These are phyloP conservation scores for Tuctoria greenei DNA, from an alignment of 176 grass and related monocot genomes.

Conservation along the genomic window DNA sequence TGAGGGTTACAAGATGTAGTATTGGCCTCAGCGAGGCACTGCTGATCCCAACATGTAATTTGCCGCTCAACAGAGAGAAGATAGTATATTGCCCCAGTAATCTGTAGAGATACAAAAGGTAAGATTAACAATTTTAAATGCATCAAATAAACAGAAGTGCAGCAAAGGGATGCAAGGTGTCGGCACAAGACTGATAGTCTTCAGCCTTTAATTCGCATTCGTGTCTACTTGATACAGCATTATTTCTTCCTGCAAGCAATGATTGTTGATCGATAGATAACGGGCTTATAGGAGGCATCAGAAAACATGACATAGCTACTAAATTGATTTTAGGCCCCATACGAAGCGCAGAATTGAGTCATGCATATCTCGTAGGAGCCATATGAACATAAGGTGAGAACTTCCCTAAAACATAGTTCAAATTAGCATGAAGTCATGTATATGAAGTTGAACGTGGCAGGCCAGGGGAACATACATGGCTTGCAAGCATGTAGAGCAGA, in stretches of 20 bases:
- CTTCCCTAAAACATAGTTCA: not conserved
- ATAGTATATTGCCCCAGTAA: conserved; percentile 82
- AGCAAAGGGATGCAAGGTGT: not conserved
- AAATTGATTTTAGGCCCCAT: not conserved
- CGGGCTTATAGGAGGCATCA: not conserved
- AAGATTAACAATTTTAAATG: not conserved
- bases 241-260: not conserved
- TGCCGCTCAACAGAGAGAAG: conserved; percentile 79
- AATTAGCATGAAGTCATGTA: conserved; percentile 20
- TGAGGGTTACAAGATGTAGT: conserved; percentile 22
- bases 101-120: conserved; percentile 41
- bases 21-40: conserved; percentile 31
- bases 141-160: not conserved
- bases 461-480: conserved; percentile 61
- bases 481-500: conserved; percentile 87
- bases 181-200: not conserved
- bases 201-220: not conserved
- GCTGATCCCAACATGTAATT: conserved; percentile 83
- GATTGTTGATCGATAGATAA: not conserved
- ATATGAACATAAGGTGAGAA: conserved; percentile 12
- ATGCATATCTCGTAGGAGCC: not conserved
- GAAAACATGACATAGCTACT: not conserved
- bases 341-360: not conserved
- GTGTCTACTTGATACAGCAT: not conserved
- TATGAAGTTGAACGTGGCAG: not conserved